Evolutionary conservation across 192 early-diverging fungal genomes (phyloP).

Genomic region (Backusella macrospora): DNA sequence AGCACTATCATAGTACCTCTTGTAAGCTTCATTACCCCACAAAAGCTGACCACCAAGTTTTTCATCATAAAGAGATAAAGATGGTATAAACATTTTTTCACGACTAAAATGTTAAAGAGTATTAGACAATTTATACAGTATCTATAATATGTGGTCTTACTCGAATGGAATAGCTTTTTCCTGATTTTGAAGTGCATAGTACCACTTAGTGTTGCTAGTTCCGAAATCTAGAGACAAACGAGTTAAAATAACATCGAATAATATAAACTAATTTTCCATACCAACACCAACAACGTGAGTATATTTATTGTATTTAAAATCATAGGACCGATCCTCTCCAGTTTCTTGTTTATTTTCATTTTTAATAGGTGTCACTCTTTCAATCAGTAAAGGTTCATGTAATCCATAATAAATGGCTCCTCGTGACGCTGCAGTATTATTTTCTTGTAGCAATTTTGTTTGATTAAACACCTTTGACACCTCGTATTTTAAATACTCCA

Average conservation of each 20-base stretch:
- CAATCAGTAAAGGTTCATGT: neutral
- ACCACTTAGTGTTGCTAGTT: conserved; percentile 18
- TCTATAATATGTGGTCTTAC: conserved; percentile 14
- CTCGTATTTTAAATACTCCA: neutral
- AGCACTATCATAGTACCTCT: conserved; percentile 32
- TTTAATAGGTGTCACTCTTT: conserved; percentile 3
- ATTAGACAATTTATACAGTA: conserved; percentile 9
- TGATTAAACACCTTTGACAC: neutral
- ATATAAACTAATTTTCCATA: neutral
- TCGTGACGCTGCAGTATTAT: neutral
- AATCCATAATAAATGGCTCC: neutral
- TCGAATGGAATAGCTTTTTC: conserved; percentile 40
- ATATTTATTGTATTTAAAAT: neutral
- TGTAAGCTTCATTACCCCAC: conserved; percentile 45
- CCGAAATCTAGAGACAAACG: conserved; percentile 10
- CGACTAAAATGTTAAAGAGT: conserved; percentile 27
- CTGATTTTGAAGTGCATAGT: conserved; percentile 37
- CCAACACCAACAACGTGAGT: conserved; percentile 17
- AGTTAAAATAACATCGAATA: neutral
- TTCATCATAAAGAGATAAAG: conserved; percentile 24
- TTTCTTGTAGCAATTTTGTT: conserved; percentile 13
- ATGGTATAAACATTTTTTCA: conserved; percentile 29
- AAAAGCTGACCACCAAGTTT: neutral
- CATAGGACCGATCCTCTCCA: neutral
- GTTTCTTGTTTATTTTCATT: neutral